Percentiles rank a stretch among this genome's conserved stretches.
phyloP scores from a whole-genome alignment of 768 basidiomycete species.

The Phylloporus arenicola region DNA sequence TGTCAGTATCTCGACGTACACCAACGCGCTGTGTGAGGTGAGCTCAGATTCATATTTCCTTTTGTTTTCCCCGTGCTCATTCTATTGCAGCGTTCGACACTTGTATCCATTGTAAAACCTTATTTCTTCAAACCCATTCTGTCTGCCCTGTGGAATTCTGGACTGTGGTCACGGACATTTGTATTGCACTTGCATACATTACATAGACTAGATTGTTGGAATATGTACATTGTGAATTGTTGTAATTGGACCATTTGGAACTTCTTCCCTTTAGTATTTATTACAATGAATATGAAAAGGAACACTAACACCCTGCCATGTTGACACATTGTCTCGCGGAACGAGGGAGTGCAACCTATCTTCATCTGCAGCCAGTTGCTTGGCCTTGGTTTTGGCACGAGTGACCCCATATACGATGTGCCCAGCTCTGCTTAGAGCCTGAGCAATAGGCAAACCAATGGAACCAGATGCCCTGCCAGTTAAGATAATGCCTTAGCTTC shows the following conservation, averaged over 20 bases:
- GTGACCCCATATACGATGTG: slow-evolving; percentile 33
- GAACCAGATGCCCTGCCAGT: slow-evolving; percentile 27
- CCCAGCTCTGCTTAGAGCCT: slow-evolving; percentile 31
- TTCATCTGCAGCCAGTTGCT: slow-evolving; percentile 24
- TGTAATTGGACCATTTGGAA: too few relatives aligned
- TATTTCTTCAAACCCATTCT: too few relatives aligned
- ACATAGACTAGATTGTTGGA: too few relatives aligned
- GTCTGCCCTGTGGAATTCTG: too few relatives aligned
- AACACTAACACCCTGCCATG: too few relatives aligned
- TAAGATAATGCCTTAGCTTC: not conserved
- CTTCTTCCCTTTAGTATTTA: too few relatives aligned
- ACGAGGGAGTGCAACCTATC: slow-evolving; percentile 2
- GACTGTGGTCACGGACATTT: too few relatives aligned
- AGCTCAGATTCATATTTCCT: not conserved
- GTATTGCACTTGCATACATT: too few relatives aligned
- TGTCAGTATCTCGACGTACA: slow-evolving; percentile 12
- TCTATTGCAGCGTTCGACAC: too few relatives aligned
- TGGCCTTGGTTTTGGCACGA: slow-evolving; percentile 22
- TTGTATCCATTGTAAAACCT: too few relatives aligned
- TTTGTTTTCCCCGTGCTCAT: not conserved
- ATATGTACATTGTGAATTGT: too few relatives aligned
- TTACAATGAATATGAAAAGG: too few relatives aligned
- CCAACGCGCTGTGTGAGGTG: not conserved
- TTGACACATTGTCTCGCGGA: not conserved
- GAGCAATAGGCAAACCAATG: slow-evolving; percentile 28